Evolutionary conservation across 306 rosid species (phyloP), one percentile per base, ranked within the genome.

Genomic region (Quercus mongolica): DNA sequence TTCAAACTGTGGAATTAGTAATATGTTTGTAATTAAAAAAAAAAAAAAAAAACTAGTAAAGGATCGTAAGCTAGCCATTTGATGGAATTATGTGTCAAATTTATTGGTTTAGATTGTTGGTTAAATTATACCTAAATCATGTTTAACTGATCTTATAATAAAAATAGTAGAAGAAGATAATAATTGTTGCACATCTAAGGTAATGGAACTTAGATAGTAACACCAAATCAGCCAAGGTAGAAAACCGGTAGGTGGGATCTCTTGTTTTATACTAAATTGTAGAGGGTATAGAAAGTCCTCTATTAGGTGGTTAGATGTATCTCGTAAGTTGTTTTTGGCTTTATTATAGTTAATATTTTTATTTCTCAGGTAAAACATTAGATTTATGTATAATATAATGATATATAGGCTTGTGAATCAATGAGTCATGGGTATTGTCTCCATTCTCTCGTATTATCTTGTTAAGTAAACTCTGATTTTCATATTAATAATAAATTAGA

Each of bases 221-320:
- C 76, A 38, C 62, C 18, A 52, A 78, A 67, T 72, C 44, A 76
- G 17, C 79, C 41, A 69, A 11, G 65, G 23, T 59, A 84, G 52
- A 78, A 54, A 78, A 23, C 4, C 4, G 79, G 81, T 85, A 68
- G 84, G 83, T 88, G 83, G 77, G 83, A 83, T 81, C 88, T 78
- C 9, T 57, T 20, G 6, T 20, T 21, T 57, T 20, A 21, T 7
- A 23, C 54, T 49, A 49, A 49, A 13, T 49, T 49, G 17, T 49
- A 49, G 54, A 49, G 14, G 54, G 15, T 10, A 13, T 12, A 49
- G 54, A 49, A 49, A 49, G 54, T 49, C 54, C 17, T 49, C 54
- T 49, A 80, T 26, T 78, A 73, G 80, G 46, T 71, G 63, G 55
- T 69, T 61, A 69, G 63, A 83, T 75, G 59, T 26, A 79, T 69